phyloP scores from a whole-genome alignment of 331 rosid genomes.

The Acacia concinna region DNA sequence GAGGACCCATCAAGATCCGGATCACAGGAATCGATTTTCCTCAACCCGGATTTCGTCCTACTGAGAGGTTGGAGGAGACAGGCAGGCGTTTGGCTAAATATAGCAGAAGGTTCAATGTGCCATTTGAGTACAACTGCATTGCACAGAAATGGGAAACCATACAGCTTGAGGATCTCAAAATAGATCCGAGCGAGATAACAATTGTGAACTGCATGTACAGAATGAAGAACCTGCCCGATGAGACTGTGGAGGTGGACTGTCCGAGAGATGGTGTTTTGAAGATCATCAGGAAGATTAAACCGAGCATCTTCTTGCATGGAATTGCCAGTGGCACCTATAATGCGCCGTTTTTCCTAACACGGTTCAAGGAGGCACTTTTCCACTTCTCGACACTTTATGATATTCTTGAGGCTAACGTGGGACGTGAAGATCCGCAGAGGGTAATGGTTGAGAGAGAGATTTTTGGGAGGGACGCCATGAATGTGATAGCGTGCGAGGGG shows the following conservation, averaged over 20 bases:
- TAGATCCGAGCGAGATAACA: conserved; percentile 59
- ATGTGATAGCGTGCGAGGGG: conserved; percentile 84
- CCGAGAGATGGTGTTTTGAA: conserved; percentile 72
- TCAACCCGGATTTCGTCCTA: conserved; percentile 76
- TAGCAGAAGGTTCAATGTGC: conserved; percentile 66
- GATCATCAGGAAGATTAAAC: conserved; percentile 62
- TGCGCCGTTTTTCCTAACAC: conserved; percentile 72
- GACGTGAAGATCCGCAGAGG: conserved; percentile 58
- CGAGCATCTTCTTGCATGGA: conserved; percentile 75
- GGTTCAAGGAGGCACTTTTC: conserved; percentile 74
- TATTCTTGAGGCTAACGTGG: conserved; percentile 66
- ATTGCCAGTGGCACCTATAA: conserved; percentile 67
- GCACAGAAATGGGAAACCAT: conserved; percentile 86
- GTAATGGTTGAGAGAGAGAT: conserved; percentile 54
- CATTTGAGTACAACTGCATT: conserved; percentile 59
- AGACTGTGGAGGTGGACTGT: conserved; percentile 47
- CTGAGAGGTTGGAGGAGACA: conserved; percentile 66
- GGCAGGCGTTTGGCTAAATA: conserved; percentile 61
- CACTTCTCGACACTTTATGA: conserved; percentile 75
- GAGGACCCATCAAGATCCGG: conserved; percentile 69
- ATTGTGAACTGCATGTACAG: conserved; percentile 71
- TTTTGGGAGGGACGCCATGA: conserved; percentile 64
- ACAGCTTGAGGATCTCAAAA: conserved; percentile 54
- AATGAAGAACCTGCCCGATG: conserved; percentile 72
- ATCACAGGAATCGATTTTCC: conserved; percentile 86